Evolutionary conservation across 192 early-diverging fungal genomes (phyloP), one percentile per base, ranked within the genome.

Genomic region (Geosiphon pyriformis): DNA sequence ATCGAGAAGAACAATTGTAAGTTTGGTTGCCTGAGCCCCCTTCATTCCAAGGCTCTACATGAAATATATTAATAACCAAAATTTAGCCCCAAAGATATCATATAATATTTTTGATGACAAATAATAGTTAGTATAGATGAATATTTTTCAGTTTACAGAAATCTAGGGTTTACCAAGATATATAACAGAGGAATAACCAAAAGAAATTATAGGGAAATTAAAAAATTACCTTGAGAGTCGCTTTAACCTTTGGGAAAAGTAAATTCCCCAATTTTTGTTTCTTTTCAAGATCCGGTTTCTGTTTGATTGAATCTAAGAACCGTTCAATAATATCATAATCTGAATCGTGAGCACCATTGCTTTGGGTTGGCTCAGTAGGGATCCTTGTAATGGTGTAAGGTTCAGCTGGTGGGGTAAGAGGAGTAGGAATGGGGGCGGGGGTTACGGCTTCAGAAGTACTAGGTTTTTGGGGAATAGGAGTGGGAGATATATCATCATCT

Each of bases 211-310:
- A n/a, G n/a, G n/a, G n/a, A n/a, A n/a, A n/a, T n/a, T n/a, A 65
- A 33, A 30, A 11, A 31, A 59, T 61, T 70, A 78, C 76, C 67
- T 78, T 78, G 35, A 77, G 73, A n/a, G 65, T 51, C 8, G 73
- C 37, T 42, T 42, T 42, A 55, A 55, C 76, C 23, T 70, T 51
- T 17, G 73, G 76, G 52, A 78, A 78, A 2, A 78, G 54, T 50
- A 55, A 35, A 64, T 75, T 74, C 47, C 76, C 76, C 31, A 78
- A 56, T 35, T 70, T 59, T 49, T 78, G 76, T 55, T 78, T 78
- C 35, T 72, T 53, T 30, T 75, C 76, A 64, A 65, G 50, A 12
- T 66, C 22, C 8, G 70, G 63, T 46, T 70, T 58, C 15, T 62
- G 34, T 29, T 70, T 62, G 25, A 78, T 47, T 20, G 47, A 42